Evolutionary conservation across 2,329 filamentous ascomycete species (phyloP).

Genomic region (Conoideocrella luteorostrata): DNA sequence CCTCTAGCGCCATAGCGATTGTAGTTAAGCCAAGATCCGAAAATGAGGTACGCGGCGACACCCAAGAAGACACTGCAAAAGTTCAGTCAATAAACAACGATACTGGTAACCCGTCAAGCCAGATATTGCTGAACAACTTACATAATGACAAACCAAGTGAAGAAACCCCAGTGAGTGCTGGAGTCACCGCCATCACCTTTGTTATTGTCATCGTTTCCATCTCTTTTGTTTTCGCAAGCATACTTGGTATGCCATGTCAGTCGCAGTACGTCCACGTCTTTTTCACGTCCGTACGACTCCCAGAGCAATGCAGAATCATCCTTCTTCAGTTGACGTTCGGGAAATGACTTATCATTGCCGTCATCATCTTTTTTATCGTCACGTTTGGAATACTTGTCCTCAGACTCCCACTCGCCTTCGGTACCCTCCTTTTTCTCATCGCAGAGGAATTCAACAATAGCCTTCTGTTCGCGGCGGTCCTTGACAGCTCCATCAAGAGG

Average conservation of each 20-base stretch:
- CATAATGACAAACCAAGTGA: conserved; percentile 95
- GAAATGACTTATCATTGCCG: conserved; percentile 31
- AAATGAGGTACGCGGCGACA: conserved; percentile 86
- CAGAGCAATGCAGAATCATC: conserved; percentile 64
- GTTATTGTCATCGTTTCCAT: conserved; percentile 37
- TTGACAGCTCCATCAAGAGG: conserved; percentile 43
- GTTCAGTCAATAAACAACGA: not conserved
- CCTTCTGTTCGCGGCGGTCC: conserved; percentile 56
- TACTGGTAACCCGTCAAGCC: not conserved
- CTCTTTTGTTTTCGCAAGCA: conserved; percentile 60
- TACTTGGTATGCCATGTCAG: conserved; percentile 84
- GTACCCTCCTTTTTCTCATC: conserved; percentile 64
- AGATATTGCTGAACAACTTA: conserved; percentile 40
- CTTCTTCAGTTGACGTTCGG: conserved; percentile 48
- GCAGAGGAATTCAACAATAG: conserved; percentile 81
- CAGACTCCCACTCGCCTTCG: conserved; percentile 60
- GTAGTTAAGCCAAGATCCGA: conserved; percentile 98
- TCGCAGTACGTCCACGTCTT: conserved; percentile 56
- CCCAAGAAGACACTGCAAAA: conserved; percentile 68
- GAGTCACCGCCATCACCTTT: conserved; percentile 38
- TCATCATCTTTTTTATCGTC: conserved; percentile 31
- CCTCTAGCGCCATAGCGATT: conserved; percentile 91
- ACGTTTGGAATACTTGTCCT: conserved; percentile 22
- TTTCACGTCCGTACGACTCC: conserved; percentile 60
- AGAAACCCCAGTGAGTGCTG: conserved; percentile 77